phyloP scores from a whole-genome alignment of 2,329 filamentous ascomycete species.

The Sphaceloma murrayae region DNA sequence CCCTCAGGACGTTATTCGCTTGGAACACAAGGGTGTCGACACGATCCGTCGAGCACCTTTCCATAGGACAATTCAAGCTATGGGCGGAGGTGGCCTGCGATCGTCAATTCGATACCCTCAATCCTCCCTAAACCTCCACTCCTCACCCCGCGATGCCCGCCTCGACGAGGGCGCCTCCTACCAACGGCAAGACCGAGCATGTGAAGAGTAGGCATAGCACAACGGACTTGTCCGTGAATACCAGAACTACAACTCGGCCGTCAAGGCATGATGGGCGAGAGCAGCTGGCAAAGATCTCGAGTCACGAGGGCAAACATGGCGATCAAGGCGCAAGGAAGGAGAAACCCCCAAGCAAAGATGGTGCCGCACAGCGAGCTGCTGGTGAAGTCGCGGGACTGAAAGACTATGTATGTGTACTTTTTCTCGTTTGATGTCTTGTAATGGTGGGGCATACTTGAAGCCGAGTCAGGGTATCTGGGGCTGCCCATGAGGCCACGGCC shows the following conservation, averaged over 20 bases:
- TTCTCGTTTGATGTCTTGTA: conserved; percentile 4
- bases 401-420: conserved; percentile 56
- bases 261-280: conserved; percentile 10
- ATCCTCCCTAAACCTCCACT: not conserved
- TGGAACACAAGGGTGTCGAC: too few species aligned
- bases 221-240: conserved; percentile 10
- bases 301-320: not conserved
- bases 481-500: too few species aligned
- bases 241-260: not conserved
- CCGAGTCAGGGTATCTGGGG: conserved; percentile 11
- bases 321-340: conserved; percentile 18
- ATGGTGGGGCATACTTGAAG: not conserved
- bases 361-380: conserved; percentile 56
- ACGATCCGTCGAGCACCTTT: too few species aligned
- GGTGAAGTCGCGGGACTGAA: conserved; percentile 66
- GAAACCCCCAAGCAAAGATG: conserved; percentile 45
- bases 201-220: conserved; percentile 15
- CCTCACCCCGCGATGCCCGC: conserved; percentile 3
- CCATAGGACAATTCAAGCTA: conserved; percentile 1
- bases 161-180: conserved; percentile 8
- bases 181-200: conserved; percentile 11
- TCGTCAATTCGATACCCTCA: not conserved
- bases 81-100: conserved; percentile 5
- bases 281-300: conserved; percentile 5
- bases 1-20: not conserved